Conservation (phyloP, 2,329 filamentous ascomycete genomes). For the Hypoxylon sp. region DNA sequence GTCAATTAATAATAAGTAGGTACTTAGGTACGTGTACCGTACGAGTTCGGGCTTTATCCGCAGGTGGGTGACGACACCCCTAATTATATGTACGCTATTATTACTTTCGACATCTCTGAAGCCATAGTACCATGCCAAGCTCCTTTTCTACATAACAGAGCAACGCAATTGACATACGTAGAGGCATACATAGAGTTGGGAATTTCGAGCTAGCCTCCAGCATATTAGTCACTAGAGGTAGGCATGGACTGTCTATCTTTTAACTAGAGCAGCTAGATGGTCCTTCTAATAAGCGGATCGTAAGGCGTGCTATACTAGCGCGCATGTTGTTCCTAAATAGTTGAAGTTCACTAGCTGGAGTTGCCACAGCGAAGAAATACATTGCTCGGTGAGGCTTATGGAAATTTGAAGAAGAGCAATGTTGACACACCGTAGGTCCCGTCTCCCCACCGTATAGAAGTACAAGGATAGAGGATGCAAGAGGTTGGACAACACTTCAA, state of each 20-base stretch:
- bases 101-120: conserved; percentile 15
- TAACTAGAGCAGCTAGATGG: conserved; percentile 3
- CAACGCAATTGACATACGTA: background rate
- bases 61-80: conserved; percentile 19
- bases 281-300: conserved; percentile 4
- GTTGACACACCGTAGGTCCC: background rate
- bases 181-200: background rate
- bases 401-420: background rate
- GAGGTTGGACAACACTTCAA: background rate
- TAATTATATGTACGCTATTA: conserved; percentile 11
- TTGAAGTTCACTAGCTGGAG: background rate
- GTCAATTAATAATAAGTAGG: conserved; percentile 8
- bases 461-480: background rate
- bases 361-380: background rate
- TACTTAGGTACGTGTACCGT: conserved; percentile 21
- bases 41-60: conserved; percentile 38
- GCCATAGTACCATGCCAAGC: conserved; percentile 12
- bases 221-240: background rate
- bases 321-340: conserved; percentile 10
- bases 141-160: background rate
- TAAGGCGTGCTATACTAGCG: conserved; percentile 5
- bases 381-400: background rate
- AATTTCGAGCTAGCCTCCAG: background rate
- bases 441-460: background rate
- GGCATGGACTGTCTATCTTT: background rate